A percentile compares a stretch with the other conserved stretches of the same genome.
Evolutionary conservation across 176 grass and related monocot genomes (phyloP).

Genomic region (Dactylis glomerata): DNA sequence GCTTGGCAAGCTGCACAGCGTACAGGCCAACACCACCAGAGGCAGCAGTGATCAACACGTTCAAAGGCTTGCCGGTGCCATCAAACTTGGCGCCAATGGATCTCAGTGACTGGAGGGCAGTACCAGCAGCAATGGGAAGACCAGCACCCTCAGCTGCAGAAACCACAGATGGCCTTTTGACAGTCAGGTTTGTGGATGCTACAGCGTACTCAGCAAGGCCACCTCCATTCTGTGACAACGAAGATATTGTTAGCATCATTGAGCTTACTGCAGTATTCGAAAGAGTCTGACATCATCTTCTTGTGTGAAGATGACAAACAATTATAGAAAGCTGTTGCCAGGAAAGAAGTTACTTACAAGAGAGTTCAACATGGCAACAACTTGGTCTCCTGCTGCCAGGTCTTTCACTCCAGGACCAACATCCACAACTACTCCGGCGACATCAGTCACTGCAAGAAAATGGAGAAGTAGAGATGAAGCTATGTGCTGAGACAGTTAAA

Average conservation of each 20-base stretch:
- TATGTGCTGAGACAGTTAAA: too few relatives aligned
- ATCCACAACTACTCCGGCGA: conserved; percentile 53
- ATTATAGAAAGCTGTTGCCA: neutral
- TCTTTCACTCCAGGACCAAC: conserved; percentile 47
- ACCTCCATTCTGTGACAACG: conserved; percentile 38
- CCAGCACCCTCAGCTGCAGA: conserved; percentile 1
- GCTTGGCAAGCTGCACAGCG: conserved; percentile 21
- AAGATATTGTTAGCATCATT: neutral
- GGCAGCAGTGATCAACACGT: conserved; percentile 55
- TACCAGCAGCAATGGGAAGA: conserved; percentile 26
- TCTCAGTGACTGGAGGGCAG: conserved; percentile 36
- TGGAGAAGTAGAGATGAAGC: neutral
- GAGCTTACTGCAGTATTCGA: neutral
- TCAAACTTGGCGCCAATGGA: conserved; percentile 49
- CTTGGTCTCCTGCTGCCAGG: conserved; percentile 57
- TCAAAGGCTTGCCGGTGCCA: conserved; percentile 36
- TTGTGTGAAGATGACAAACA: neutral
- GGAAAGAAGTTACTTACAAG: conserved; percentile 33
- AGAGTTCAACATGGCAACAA: conserved; percentile 38
- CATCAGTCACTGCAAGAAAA: conserved; percentile 45
- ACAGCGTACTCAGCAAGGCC: conserved; percentile 60
- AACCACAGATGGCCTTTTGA: conserved; percentile 2
- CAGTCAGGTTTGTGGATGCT: conserved; percentile 31
- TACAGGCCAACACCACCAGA: conserved; percentile 19
- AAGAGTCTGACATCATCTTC: neutral